Base-by-base conservation (phyloP, 2,329 filamentous ascomycete species). In the Trichoderma breve region DNA sequence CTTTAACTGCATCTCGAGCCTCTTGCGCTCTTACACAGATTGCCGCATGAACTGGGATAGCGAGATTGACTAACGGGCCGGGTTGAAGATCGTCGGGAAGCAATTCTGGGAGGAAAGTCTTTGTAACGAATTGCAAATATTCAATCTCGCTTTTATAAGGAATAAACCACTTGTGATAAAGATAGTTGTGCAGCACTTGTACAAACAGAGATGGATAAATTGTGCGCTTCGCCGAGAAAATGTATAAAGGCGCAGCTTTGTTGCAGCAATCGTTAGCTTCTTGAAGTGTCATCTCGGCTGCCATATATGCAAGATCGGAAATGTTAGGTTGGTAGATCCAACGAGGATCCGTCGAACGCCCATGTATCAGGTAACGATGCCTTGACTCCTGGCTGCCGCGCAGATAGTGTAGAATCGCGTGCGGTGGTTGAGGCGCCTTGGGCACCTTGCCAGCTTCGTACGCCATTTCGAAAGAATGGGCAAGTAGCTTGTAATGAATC, bases 121-220 rank as follows among this genome's bases (percentile, higher is more conserved):
- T 73, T 24, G 73, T 53, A 21, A 74, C 66, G 30, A 74, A 74
- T 32, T 73, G 47, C 47, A 53, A 14, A 11, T 53, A 53, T 53
- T 21, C 47, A 24, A 53, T 53, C 47, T 24, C 47, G n/a, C 47
- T 53, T 21, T 53, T 53, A 24, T 53, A 53, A 21, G 47, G 47
- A 24, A 51, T 4, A 51, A 51, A 21, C 47, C 39, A 43, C 7
- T 43, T 43, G 7, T 43, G 39, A 18, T 43, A 43, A 43, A 43
- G 39, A n/a, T 43, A 43, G 39, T 43, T 73, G 14, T 72, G 63
- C 6, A 75, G 28, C 5, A 30, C 39, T 51, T 64, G 26, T 21
- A 64, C 39, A 32, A 51, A 11, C 39, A 64, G 39, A 30, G 36
- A 26, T 47, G 21, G 26, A n/a, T 64, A 64, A n/a, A 47, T 28